Evolutionary conservation across 176 grass and related monocot species (phyloP).

Genomic region (Carex littledalei): DNA sequence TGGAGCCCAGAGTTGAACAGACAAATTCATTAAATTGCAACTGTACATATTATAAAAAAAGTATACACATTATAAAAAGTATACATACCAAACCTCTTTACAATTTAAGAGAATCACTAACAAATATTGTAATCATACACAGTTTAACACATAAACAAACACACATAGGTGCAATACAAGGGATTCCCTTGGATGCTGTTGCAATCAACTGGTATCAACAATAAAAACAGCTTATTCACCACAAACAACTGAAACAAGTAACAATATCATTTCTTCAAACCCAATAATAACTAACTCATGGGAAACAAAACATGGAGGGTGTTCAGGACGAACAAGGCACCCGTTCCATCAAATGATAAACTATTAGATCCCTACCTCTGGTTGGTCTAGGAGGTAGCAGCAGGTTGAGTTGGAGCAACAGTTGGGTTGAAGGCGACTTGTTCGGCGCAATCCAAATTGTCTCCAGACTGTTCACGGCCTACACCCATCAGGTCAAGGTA

Average conservation of each 20-base stretch:
- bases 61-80: conserved; percentile 5
- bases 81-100: conserved; percentile 4
- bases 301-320: conserved; percentile 1
- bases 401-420: background rate
- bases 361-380: background rate
- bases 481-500: conserved; percentile 84
- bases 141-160: background rate
- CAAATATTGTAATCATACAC: conserved; percentile 13
- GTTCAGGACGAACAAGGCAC: background rate
- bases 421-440: conserved; percentile 66
- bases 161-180: conserved; percentile 2
- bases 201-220: background rate
- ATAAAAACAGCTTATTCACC: conserved; percentile 16
- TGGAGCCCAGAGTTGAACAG: background rate
- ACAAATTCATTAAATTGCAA: conserved; percentile 7
- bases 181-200: conserved; percentile 1
- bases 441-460: conserved; percentile 75
- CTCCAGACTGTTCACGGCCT: conserved; percentile 41
- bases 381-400: conserved; percentile 15
- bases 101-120: conserved; percentile 12
- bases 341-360: conserved; percentile 4
- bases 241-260: conserved; percentile 17
- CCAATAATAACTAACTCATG: background rate
- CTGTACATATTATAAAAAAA: conserved; percentile 11
- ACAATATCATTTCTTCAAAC: conserved; percentile 13